Conservation (phyloP, 1,139 yeast genomes). For the Saccharomyces hybrid region DNA sequence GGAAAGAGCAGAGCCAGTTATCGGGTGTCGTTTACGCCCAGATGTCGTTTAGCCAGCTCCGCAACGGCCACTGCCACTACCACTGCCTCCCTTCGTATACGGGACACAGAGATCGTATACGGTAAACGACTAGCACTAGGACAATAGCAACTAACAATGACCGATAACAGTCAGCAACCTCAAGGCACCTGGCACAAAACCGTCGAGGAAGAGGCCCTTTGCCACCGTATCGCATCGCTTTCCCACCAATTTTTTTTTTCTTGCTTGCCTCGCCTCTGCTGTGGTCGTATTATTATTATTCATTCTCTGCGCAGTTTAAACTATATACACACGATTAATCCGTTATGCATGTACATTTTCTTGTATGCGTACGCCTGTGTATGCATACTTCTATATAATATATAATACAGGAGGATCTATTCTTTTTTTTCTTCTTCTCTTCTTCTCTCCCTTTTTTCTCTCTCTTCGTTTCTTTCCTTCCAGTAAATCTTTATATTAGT, state of each 20-base stretch:
- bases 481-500: neutral
- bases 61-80: neutral
- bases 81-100: neutral
- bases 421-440: neutral
- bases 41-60: neutral
- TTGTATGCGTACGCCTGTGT: neutral
- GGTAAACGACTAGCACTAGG: neutral
- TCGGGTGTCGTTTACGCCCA: neutral
- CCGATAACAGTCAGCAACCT: slow-evolving; percentile 1
- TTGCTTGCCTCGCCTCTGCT: neutral
- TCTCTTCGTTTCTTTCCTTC: neutral
- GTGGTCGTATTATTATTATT: neutral
- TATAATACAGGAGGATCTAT: neutral
- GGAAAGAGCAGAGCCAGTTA: neutral
- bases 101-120: neutral
- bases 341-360: neutral
- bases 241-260: neutral
- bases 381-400: neutral
- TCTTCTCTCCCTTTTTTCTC: neutral
- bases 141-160: neutral
- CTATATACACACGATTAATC: neutral
- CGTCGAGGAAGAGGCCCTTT: neutral
- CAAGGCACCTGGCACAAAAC: slow-evolving; percentile 1
- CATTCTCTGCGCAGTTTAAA: slow-evolving; percentile 1
- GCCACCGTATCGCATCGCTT: slow-evolving; percentile 1